Evolutionary conservation across 73 alveolate genomes (phyloP).

Genomic region (Tetrahymena elliotti): DNA sequence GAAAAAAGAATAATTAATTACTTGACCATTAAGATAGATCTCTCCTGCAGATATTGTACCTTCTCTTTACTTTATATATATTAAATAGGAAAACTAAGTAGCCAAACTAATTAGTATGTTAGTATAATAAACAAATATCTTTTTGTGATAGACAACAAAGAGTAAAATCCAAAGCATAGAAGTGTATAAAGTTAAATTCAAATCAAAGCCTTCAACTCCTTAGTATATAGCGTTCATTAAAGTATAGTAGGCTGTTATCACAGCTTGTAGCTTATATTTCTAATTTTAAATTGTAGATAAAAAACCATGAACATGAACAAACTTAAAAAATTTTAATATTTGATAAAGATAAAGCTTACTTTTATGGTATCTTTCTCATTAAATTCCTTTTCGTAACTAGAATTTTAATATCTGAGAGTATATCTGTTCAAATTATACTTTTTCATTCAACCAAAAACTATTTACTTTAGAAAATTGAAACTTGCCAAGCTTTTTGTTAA

Average conservation of each 20-base stretch:
- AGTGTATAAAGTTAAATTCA: background rate
- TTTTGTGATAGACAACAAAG: background rate
- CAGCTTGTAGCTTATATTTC: background rate
- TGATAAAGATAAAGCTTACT: background rate
- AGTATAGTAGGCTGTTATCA: background rate
- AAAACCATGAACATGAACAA: background rate
- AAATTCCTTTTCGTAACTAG: background rate
- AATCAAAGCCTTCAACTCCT: background rate
- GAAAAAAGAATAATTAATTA: background rate
- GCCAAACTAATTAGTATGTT: background rate
- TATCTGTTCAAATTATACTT: background rate
- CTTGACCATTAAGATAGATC: background rate
- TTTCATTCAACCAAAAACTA: background rate
- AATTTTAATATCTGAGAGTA: background rate
- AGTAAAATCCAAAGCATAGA: background rate
- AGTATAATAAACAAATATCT: background rate
- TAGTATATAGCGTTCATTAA: background rate
- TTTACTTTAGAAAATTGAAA: background rate
- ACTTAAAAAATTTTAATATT: background rate
- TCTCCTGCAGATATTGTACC: background rate
- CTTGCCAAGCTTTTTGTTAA: background rate
- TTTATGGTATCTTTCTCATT: background rate
- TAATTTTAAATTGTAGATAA: background rate
- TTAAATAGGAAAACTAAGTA: background rate
- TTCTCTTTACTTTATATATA: background rate